Evolutionary conservation across 2,329 filamentous ascomycete genomes (phyloP), one percentile per base, ranked within the genome.

Genomic region (Leptodontidium sp.): DNA sequence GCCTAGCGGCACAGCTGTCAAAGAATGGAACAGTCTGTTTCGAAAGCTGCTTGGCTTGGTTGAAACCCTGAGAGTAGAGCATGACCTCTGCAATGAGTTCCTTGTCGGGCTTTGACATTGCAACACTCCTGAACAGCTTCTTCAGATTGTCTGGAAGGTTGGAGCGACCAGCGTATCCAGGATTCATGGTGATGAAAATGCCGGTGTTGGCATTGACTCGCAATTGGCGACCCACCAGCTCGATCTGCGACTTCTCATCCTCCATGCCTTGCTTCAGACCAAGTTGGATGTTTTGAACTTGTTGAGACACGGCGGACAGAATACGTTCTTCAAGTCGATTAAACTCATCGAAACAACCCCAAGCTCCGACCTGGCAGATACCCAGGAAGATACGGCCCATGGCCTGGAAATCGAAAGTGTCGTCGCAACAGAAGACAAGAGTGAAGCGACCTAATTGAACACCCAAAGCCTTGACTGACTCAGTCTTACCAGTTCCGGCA

Each of bases 171-270:
- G 96, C 96, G 82, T 99, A 99, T 64, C 96, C 96, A 80, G 96
- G 96, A 80, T 99, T 99, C 97, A 99, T 99, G 49, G 96, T 99
- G 80, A 99, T 99, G 84, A 99, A 99, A 79, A 99, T 96, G 75
- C 96, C 96, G 62, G 97, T 98, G 79, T 98, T 97, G 70, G 87
- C 86, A 77, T 97, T 97, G 74, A 99, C 96, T 71, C 87, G 89
- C 59, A 99, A 86, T 75, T 97, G 94, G 66, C 96, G 92, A 61
- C 95, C 95, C 65, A 98, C 92, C 24, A 99, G 85, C 79, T 99
- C 96, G 75, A 99, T 98, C 78, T 98, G 92, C 1, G 93, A 86
- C 78, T 93, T 93, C 7, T 91, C 88, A 75, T 98, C 93, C 66
- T 93, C 90, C 8, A 84, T 91, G 43, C 91, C 91, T 79, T 95